Base-by-base conservation (phyloP, 2,329 filamentous ascomycete genomes). In the Colletotrichum sp. region DNA sequence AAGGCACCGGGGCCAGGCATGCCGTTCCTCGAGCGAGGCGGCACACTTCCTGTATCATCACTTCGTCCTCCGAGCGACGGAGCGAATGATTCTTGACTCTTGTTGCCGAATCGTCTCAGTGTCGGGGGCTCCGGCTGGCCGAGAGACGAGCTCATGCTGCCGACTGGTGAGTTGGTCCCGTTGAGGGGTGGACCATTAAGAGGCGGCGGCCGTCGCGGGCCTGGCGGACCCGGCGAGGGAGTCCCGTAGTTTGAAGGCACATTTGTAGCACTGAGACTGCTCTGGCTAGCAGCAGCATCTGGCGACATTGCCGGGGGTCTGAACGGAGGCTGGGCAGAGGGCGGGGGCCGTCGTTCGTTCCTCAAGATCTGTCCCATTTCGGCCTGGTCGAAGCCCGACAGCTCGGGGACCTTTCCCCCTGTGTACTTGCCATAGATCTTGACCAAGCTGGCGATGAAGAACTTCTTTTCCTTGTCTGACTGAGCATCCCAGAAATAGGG, bases 381-480 rank as follows among this genome's bases (percentile, higher is more conserved):
- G 74, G 89, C 90, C 66, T 91, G 88, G 78, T 96, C 94, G 81
- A 99, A 98, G 9, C 96, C 96, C 69, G 90, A 86, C 66, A 99
- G 87, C 72, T 94, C 90, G 3, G 97, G 97, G 36, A 91, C 84
- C 79, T 93, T 93, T 15, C 96, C 96, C 33, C 95, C 94, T 1
- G 97, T 98, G 81, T 98, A 99, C 84, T 98, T 99, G 79, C 93
- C 93, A 82, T 94, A 99, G 77, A 99, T 98, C 84, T 98, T 99
- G 80, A 98, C 92, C 78, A 98, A 85, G 83, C 96, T 98, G 38
- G 94, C 95, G 79, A 99, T 97, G 84, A 99, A 99, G 85, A 98
- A 98, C 81, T 98, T 96, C 87, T 98, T 98, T 85, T 99, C 97
- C 86, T 98, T 98, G 67, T 94, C 90, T 1, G 95, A 97, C 76